Evolutionary conservation across 2,329 filamentous ascomycete genomes (phyloP).

Genomic region (Scortechinia acanthostroma): DNA sequence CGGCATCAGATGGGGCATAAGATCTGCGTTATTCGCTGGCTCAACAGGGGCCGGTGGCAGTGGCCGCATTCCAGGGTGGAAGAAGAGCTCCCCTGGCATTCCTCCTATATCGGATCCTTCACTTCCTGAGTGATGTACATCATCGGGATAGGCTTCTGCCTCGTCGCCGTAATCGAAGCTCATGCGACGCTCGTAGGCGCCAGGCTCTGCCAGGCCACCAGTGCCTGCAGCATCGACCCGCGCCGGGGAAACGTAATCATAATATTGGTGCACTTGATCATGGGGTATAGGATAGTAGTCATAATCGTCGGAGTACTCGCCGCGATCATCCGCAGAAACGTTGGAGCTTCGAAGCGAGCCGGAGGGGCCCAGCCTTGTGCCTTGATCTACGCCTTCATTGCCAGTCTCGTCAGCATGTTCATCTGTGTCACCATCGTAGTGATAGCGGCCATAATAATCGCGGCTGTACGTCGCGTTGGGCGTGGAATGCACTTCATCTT

Average conservation of each 20-base stretch:
- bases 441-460: background rate
- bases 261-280: background rate
- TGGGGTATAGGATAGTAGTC: background rate
- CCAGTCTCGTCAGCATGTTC: background rate
- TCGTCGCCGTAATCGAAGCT: slow-evolving; percentile 1
- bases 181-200: background rate
- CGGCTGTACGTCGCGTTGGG: too few relatives aligned
- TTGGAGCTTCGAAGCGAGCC: background rate
- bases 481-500: too few relatives aligned
- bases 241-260: background rate
- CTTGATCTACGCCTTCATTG: background rate
- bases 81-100: background rate
- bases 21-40: background rate
- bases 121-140: background rate
- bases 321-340: background rate
- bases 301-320: background rate
- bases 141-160: background rate
- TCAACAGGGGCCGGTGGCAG: slow-evolving; percentile 1
- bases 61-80: background rate
- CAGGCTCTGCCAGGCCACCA: background rate
- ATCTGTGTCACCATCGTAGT: background rate
- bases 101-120: background rate
- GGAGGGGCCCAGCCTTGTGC: background rate
- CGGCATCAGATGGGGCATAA: background rate
- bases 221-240: background rate